Evolutionary conservation across 495 filamentous ascomycete genomes (phyloP), one percentile per base, ranked within the genome.

Genomic region (Aspergillus hancockii): DNA sequence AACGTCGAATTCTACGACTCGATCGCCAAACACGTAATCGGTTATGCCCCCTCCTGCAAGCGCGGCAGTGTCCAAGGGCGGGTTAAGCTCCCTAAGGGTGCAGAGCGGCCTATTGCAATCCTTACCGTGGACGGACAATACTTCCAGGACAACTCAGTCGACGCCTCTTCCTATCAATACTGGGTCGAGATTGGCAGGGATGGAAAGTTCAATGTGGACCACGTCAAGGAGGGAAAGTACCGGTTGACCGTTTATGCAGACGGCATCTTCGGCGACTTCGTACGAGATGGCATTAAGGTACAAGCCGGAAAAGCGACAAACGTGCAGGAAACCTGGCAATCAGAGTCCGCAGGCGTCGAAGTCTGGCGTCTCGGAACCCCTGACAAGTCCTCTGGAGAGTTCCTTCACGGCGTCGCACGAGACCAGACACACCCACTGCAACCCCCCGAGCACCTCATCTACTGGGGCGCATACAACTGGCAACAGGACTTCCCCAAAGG

Each of bases 221-320:
- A 74, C 16, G 77, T 85, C 25, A 79, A 74, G 50, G 72, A 68
- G 8, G 83, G 79, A 21, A 81, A 66, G 18, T 86, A 83, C 65
- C 73, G 82, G 6, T 69, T 87, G 14, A 86, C 82, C 0, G 66
- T 85, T 36, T 85, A 84, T 43, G 83, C 82, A 4, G 77, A 83
- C 21, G 80, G 76, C 0, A 74, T 85, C 25, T 87, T 85, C 38
- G 82, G 83, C 3, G 72, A 84, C 54, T 83, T 73, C 53, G 63
- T 73, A 2, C 67, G 76, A 22, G 80, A 83, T 36, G 71, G 68
- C 7, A 60, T 84, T 23, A 54, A 58, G 2, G 68, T 84, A 14
- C 56, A 59, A 2, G 65, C 71, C 9, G 72, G 74, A 18, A 66
- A 73, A 43, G 62, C 63, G 25, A 71, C 65, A 2, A 67, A 66